Conservation (phyloP, 768 basidiomycete genomes). For the Calocybe indica region DNA sequence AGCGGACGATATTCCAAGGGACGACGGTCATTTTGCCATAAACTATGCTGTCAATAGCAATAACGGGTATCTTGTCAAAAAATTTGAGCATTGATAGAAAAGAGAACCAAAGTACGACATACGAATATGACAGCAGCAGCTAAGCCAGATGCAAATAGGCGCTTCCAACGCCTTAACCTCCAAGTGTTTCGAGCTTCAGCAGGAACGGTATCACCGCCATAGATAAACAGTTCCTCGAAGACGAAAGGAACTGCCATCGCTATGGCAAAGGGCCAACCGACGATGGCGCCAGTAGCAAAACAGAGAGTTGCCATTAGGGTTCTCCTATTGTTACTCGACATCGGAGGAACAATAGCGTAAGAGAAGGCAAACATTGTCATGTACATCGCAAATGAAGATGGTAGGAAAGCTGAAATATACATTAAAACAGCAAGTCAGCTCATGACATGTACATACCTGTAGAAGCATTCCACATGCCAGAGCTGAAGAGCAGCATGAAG, state of each 20-base stretch:
- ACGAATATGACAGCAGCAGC: conserved; percentile 61
- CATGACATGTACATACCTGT: conserved; percentile 45
- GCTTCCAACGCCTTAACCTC: conserved; percentile 55
- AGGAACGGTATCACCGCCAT: conserved; percentile 59
- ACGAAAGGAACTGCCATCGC: conserved; percentile 86
- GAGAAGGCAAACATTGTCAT: conserved; percentile 75
- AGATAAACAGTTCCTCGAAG: conserved; percentile 82
- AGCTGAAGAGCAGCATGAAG: conserved; percentile 77
- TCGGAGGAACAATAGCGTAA: conserved; percentile 56
- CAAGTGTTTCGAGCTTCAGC: conserved; percentile 40
- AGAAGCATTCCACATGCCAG: conserved; percentile 94
- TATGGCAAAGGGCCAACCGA: conserved; percentile 97
- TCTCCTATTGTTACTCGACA: conserved; percentile 42
- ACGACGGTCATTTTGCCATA: conserved; percentile 78
- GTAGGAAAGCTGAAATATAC: conserved; percentile 68
- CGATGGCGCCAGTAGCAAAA: conserved; percentile 78
- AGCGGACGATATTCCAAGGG: conserved; percentile 89
- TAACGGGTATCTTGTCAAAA: conserved; percentile 68
- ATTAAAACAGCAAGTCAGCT: conserved; percentile 2
- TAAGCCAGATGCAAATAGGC: conserved; percentile 47
- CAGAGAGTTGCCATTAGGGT: conserved; percentile 60
- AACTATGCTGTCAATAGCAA: conserved; percentile 77
- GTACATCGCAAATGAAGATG: conserved; percentile 95
- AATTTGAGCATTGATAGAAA: conserved; percentile 1
- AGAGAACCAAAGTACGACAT: conserved; percentile 16